Conservation (phyloP, 805 yeast genomes). For the Candida easanensis region DNA sequence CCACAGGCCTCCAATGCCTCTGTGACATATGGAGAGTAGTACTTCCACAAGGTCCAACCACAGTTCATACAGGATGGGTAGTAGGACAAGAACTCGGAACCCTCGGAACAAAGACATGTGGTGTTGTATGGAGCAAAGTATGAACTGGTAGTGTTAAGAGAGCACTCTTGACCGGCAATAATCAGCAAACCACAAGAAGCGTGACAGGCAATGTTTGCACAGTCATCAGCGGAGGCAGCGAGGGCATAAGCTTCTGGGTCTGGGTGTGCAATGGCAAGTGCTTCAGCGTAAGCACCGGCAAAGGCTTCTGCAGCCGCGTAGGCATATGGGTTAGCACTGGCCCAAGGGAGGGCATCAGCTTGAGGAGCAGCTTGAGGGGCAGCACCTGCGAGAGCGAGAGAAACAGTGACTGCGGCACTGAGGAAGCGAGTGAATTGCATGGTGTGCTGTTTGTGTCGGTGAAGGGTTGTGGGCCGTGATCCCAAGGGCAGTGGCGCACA, state of each 20-base stretch:
- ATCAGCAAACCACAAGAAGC: constrained; percentile 32
- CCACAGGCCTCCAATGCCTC: constrained; percentile 28
- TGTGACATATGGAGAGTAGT: constrained; percentile 28
- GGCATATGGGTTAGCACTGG: constrained; percentile 15
- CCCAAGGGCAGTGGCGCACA: too few species aligned
- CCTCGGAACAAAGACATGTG: constrained; percentile 20
- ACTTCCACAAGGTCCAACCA: constrained; percentile 36
- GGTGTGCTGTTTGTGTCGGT: too few species aligned
- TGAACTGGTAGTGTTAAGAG: constrained; percentile 10
- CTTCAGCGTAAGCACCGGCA: constrained; percentile 15
- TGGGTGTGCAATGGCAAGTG: constrained; percentile 15
- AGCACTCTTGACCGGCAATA: constrained; percentile 28
- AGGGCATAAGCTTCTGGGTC: constrained; percentile 27
- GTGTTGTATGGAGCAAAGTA: constrained; percentile 19
- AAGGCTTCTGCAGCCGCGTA: constrained; percentile 12
- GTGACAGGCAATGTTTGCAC: constrained; percentile 31
- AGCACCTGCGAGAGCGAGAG: neutral
- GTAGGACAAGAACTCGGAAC: constrained; percentile 22
- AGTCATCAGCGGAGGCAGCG: constrained; percentile 25
- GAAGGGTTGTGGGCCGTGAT: too few species aligned
- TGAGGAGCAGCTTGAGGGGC: neutral
- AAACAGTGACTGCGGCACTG: too few species aligned
- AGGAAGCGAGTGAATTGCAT: constrained; percentile 1
- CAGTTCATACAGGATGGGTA: constrained; percentile 31
- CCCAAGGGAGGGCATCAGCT: constrained; percentile 16